Evolutionary conservation across 1,284 basidiomycete species (phyloP).

Genomic region (Cryptococcus maquisensis): DNA sequence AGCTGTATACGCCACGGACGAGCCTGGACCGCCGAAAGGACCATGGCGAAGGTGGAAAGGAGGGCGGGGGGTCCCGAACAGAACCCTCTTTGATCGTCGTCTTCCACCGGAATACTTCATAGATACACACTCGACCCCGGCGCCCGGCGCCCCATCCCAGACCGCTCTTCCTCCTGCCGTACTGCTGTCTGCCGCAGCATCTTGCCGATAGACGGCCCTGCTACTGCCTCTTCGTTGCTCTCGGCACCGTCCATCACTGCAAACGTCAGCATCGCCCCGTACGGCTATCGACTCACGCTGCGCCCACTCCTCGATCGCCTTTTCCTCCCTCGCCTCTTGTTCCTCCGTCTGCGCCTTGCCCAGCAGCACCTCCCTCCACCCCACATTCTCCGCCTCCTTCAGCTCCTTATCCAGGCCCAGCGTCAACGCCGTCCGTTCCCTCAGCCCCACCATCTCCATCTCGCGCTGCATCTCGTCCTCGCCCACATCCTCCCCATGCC

Average conservation of each 20-base stretch:
- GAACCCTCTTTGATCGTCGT: too few species aligned
- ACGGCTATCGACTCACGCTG: slow-evolving; percentile 16
- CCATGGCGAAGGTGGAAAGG: too few species aligned
- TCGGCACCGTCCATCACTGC: too few species aligned
- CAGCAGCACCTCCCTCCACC: slow-evolving; percentile 43
- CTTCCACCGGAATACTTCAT: neutral
- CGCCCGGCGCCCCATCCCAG: neutral
- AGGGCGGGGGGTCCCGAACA: too few species aligned
- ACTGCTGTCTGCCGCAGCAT: neutral
- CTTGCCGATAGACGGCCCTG: neutral
- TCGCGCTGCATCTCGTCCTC: slow-evolving; percentile 41
- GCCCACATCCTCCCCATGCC: slow-evolving; percentile 18
- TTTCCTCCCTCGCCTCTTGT: slow-evolving; percentile 21
- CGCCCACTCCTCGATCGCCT: slow-evolving; percentile 21
- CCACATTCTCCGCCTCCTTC: slow-evolving; percentile 29
- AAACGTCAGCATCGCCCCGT: too few species aligned
- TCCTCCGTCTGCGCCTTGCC: slow-evolving; percentile 21
- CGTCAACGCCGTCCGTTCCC: slow-evolving; percentile 25
- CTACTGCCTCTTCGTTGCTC: too few species aligned
- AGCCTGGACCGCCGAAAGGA: neutral
- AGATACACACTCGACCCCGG: slow-evolving; percentile 1
- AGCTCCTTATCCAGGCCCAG: slow-evolving; percentile 13
- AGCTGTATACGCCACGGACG: too few species aligned
- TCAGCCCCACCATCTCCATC: slow-evolving; percentile 47
- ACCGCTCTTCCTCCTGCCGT: neutral